These are phyloP conservation scores for Ogataea henricii DNA, from an alignment of 805 yeast species.

Conservation along the genomic window DNA sequence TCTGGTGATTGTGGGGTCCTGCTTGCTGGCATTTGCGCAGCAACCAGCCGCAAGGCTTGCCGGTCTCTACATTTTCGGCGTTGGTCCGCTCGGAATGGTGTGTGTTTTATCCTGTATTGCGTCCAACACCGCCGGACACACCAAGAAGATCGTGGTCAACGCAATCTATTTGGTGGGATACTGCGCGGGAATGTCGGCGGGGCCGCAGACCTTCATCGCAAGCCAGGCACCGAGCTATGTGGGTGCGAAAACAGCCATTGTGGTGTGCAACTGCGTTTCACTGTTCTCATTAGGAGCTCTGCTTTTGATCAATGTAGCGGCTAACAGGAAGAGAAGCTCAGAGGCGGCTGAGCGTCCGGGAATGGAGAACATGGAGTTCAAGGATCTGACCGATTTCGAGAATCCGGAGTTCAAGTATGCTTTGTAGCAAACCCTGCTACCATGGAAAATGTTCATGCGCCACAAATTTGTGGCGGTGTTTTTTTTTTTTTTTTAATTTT, in stretches of 20 bases:
- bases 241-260: constrained; percentile 44
- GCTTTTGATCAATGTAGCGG: constrained; percentile 18
- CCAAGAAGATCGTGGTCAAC: constrained; percentile 50
- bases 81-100: constrained; percentile 30
- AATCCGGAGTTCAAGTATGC: constrained; percentile 41
- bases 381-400: constrained; percentile 47
- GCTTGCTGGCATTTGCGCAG: constrained; percentile 32
- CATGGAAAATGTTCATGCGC: too few species aligned
- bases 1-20: constrained; percentile 28
- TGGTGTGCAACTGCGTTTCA: constrained; percentile 11
- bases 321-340: constrained; percentile 26
- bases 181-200: constrained; percentile 49
- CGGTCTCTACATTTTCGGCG: constrained; percentile 32
- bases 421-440: constrained; percentile 1
- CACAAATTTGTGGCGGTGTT: background rate
- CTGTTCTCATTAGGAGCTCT: constrained; percentile 46
- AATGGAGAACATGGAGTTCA: constrained; percentile 42
- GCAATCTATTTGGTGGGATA: constrained; percentile 38
- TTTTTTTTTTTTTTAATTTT: background rate
- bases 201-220: constrained; percentile 55
- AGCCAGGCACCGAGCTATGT: constrained; percentile 47
- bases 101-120: constrained; percentile 30
- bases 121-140: constrained; percentile 48
- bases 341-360: constrained; percentile 4
- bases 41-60: constrained; percentile 25